phyloP scores from a whole-genome alignment of 75 land plant genomes.

The Selaginella tamariscina region DNA sequence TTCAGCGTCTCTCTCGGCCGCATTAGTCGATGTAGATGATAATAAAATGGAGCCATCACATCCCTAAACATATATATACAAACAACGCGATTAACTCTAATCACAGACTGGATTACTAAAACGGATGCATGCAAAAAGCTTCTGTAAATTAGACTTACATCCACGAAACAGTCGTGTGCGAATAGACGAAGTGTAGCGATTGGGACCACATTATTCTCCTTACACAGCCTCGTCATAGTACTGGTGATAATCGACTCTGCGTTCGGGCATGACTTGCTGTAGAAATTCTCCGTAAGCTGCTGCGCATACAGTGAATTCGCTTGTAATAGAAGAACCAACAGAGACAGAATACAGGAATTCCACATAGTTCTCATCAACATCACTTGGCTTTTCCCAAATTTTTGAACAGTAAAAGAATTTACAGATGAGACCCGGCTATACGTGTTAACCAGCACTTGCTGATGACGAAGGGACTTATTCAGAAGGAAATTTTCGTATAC shows the following conservation, averaged over 20 bases:
- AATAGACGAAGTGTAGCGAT: conserved; percentile 5
- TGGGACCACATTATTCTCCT: neutral
- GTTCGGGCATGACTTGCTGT: neutral
- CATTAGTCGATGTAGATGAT: neutral
- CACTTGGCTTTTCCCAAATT: too few relatives aligned
- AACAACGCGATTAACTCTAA: neutral
- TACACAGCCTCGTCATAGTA: neutral
- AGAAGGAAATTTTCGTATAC: too few relatives aligned
- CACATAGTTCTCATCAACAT: too few relatives aligned
- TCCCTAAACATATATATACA: neutral
- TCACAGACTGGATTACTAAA: neutral
- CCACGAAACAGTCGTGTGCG: conserved; percentile 15
- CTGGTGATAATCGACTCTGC: neutral
- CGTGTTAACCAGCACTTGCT: too few relatives aligned
- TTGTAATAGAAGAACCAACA: too few relatives aligned
- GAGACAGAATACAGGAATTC: too few relatives aligned
- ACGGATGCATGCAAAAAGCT: neutral
- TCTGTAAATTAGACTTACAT: neutral
- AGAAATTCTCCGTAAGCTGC: conserved; percentile 4
- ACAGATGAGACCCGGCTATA: too few relatives aligned
- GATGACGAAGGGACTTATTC: too few relatives aligned
- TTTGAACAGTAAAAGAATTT: too few relatives aligned
- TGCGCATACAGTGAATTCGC: too few relatives aligned
- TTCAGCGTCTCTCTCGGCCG: neutral
- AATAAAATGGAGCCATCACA: conserved; percentile 7